Base-by-base conservation (phyloP, 2,329 filamentous ascomycete genomes). In the Aspergillus ochraceoroseus region DNA sequence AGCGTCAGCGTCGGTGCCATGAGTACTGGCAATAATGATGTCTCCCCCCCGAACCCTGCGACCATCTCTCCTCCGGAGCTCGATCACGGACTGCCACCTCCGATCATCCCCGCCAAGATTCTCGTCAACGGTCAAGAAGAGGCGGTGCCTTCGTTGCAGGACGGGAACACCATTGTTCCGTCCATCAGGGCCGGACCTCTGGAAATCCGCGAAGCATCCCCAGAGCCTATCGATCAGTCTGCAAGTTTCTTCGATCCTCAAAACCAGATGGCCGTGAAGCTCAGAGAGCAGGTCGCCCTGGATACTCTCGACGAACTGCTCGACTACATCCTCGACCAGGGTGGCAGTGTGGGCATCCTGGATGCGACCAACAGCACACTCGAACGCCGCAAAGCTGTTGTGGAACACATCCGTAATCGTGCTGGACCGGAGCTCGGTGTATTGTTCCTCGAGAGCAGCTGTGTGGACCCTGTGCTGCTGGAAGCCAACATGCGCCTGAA, bases 401-500 rank as follows among this genome's bases (percentile, higher is more conserved):
- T 94, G 56, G 78, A 90, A 46, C 84, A 80, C 52, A 87, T 96
- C 57, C 85, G 86, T 55, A 71, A 81, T 37, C 79, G 86, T 37
- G 90, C 94, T 53, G 88, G 90, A 2, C 85, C 86, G 45, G 79
- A 82, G 51, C 74, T 98, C 14, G 90, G 90, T 20, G 87, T 98
- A 12, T 72, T 98, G 7, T 98, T 96, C 63, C 83, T 98, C 18
- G 92, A 98, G 70, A 95, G 87, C 56, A 84, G 94, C 37, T 98
- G 92, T 64, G 76, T 87, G 46, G 89, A 96, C 54, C 74, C 85
- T 44, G 79, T 80, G 64, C 72, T 96, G 17, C 74, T 96, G 25
- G 89, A 96, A 64, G 87, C 89, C 12, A 96, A 96, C 59, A 96
- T 96, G 88, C 87, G 90, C 18, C 71, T 96, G 47, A 96, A 96